Percentiles rank a stretch among this genome's conserved stretches.
These are phyloP conservation scores for Tubosaeta sp. DNA, from an alignment of 768 basidiomycete genomes.

Conservation along the genomic window DNA sequence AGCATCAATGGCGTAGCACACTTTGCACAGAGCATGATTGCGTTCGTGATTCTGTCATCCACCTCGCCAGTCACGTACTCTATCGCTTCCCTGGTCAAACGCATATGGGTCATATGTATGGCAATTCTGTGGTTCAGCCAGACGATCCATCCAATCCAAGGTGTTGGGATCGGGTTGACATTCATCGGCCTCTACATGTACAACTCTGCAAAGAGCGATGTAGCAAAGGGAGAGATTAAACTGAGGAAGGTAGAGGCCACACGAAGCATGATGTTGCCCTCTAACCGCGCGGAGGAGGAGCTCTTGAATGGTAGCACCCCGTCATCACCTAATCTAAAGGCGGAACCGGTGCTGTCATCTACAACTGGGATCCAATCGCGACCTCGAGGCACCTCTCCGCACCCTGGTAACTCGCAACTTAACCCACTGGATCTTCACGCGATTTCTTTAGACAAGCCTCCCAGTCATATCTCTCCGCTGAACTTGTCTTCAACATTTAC, in stretches of 20 bases:
- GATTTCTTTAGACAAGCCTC: conserved; percentile 16
- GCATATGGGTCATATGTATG: conserved; percentile 96
- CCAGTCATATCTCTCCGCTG: conserved; percentile 15
- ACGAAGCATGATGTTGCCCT: conserved; percentile 64
- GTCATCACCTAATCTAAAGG: conserved; percentile 6
- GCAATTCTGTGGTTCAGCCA: conserved; percentile 97
- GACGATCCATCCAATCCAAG: conserved; percentile 78
- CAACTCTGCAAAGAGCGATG: conserved; percentile 89
- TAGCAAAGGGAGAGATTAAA: conserved; percentile 89
- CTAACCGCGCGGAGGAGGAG: conserved; percentile 55
- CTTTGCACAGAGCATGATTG: conserved; percentile 96
- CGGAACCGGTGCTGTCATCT: conserved; percentile 10
- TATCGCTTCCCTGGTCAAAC: conserved; percentile 96
- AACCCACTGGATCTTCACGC: conserved; percentile 3
- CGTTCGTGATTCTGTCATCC: conserved; percentile 92
- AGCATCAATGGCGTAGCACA: conserved; percentile 94
- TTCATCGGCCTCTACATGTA: conserved; percentile 94
- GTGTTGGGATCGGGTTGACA: conserved; percentile 84
- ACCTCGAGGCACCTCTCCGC: conserved; percentile 6
- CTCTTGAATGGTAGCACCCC: conserved; percentile 43
- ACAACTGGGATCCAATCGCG: conserved; percentile 26
- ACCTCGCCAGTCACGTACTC: conserved; percentile 99
- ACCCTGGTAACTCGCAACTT: neutral
- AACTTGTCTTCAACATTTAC: conserved; percentile 16
- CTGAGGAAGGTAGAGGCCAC: conserved; percentile 73